A percentile compares a stretch with the other conserved stretches of the same genome.
phyloP scores from a whole-genome alignment of 331 rosid genomes.

The Quercus phellos region DNA sequence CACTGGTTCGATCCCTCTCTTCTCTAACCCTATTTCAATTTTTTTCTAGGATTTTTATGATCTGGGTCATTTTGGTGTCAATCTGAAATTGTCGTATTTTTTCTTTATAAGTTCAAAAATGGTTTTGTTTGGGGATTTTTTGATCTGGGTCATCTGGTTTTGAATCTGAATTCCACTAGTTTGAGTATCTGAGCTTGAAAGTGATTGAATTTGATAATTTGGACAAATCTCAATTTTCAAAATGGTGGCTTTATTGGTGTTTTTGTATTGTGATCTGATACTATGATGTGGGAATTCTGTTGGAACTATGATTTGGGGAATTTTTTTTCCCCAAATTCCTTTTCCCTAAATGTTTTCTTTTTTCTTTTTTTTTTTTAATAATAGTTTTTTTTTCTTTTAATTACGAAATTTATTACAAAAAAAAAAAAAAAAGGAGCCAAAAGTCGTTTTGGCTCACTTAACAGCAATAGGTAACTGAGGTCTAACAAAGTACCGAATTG shows the following conservation, averaged over 20 bases:
- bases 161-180: conserved; percentile 1
- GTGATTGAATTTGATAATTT: background rate
- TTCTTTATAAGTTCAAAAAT: background rate
- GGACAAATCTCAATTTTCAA: background rate
- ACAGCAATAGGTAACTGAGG: no score
- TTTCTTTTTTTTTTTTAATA: no score
- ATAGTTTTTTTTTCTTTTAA: no score
- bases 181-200: background rate
- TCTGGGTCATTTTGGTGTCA: background rate
- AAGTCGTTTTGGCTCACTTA: no score
- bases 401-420: no score
- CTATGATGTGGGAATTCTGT: background rate
- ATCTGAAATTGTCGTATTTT: background rate
- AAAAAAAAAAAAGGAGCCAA: no score
- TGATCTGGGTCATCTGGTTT: conserved; percentile 3
- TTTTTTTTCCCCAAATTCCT: no score
- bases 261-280: background rate
- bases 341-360: no score
- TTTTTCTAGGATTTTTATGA: background rate
- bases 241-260: conserved; percentile 1
- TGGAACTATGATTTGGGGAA: background rate
- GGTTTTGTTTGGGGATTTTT: background rate
- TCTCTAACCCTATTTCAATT: no score
- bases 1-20: conserved; percentile 47
- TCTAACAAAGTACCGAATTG: no score